phyloP scores from a whole-genome alignment of 169 alveolate species.

The Babesia bigemina region DNA sequence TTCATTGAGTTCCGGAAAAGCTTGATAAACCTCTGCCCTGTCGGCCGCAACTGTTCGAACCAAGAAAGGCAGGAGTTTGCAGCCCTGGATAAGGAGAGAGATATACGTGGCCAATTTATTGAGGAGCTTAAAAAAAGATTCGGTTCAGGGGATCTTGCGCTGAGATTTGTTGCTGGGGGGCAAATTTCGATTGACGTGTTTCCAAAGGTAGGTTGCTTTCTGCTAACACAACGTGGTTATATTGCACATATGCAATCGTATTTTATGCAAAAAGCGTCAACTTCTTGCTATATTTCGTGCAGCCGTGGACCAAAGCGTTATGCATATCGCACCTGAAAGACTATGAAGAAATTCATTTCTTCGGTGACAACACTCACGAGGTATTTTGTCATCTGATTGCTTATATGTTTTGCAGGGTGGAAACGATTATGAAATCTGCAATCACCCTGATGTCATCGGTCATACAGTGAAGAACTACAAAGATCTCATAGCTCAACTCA shows the following conservation, averaged over 20 bases:
- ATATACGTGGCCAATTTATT: constrained; percentile 39
- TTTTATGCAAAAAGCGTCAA: no score
- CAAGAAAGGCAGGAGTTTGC: constrained; percentile 91
- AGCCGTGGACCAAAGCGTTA: constrained; percentile 89
- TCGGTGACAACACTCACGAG: constrained; percentile 54
- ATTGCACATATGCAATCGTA: no score
- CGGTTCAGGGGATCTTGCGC: constrained; percentile 48
- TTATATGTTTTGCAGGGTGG: constrained; percentile 87
- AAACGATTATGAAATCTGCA: constrained; percentile 92
- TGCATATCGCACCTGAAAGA: constrained; percentile 57
- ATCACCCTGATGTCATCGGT: constrained; percentile 90
- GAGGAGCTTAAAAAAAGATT: constrained; percentile 27
- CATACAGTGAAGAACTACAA: constrained; percentile 85
- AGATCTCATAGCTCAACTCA: constrained; percentile 82
- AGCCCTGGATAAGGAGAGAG: constrained; percentile 77
- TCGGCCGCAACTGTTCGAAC: constrained; percentile 94
- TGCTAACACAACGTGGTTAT: no score
- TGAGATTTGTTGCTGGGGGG: constrained; percentile 94
- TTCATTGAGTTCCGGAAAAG: constrained; percentile 94
- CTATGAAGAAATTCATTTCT: constrained; percentile 38
- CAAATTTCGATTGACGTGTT: constrained; percentile 94
- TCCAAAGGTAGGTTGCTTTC: constrained; percentile 77
- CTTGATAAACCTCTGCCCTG: constrained; percentile 94
- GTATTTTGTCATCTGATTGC: not conserved
- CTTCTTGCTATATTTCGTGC: not conserved